Conservation (phyloP, 2,329 filamentous ascomycete genomes). For the Coniella vitis region DNA sequence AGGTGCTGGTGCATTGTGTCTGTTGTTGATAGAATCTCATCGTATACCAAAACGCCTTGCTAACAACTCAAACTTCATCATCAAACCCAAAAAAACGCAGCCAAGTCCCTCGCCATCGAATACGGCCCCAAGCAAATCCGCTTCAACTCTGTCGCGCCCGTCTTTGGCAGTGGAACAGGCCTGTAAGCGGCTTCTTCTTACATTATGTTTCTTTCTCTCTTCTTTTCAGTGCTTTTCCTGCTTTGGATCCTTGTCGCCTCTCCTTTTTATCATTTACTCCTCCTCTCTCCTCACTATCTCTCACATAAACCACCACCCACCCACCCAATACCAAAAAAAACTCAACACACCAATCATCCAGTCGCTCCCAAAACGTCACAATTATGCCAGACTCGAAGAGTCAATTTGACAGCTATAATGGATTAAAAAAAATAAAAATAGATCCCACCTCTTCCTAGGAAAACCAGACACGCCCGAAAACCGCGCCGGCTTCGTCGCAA, state of each 20-base stretch:
- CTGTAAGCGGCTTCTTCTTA: too few species aligned
- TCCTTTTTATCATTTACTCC: background rate
- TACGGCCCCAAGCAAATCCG: conserved; percentile 66
- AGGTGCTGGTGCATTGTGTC: background rate
- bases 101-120: conserved; percentile 58
- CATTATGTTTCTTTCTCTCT: too few species aligned
- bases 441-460: conserved; percentile 47
- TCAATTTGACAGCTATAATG: too few species aligned
- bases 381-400: too few species aligned
- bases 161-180: conserved; percentile 56
- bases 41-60: too few species aligned
- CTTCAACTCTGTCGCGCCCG: conserved; percentile 65
- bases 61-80: too few species aligned
- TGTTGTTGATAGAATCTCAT: background rate
- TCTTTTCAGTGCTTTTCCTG: conserved; percentile 16
- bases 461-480: conserved; percentile 58
- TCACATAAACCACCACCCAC: too few species aligned
- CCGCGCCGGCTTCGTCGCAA: conserved; percentile 45
- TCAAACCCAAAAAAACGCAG: too few species aligned
- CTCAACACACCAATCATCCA: too few species aligned
- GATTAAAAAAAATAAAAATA: background rate
- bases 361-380: too few species aligned
- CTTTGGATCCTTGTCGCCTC: background rate
- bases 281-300: background rate
- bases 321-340: too few species aligned